A percentile compares a stretch with the other conserved stretches of the same genome.
Evolutionary conservation across 805 yeast species (phyloP).

Genomic region (Zygosaccharomyces gambellarensis): DNA sequence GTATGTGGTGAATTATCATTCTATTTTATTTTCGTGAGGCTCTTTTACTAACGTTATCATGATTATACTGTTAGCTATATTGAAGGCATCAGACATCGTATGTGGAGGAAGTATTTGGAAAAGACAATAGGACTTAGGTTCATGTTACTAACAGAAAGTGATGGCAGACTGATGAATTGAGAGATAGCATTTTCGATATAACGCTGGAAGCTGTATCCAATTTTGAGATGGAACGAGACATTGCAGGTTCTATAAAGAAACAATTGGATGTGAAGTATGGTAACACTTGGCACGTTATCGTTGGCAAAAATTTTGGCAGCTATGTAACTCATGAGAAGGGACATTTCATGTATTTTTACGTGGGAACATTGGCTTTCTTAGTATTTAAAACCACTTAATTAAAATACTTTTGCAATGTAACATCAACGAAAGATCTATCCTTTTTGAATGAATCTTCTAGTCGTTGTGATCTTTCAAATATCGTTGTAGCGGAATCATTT

Average conservation of each 20-base stretch:
- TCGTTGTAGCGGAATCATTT: background rate
- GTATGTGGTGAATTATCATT: conserved; percentile 2
- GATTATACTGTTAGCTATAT: conserved; percentile 16
- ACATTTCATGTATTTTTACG: conserved; percentile 62
- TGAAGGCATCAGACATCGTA: conserved; percentile 35
- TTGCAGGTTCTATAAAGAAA: conserved; percentile 62
- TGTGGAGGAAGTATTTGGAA: conserved; percentile 9
- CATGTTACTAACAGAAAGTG: conserved; percentile 4
- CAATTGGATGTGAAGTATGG: conserved; percentile 59
- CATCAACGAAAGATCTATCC: background rate
- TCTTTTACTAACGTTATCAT: conserved; percentile 5
- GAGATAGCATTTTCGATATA: conserved; percentile 25
- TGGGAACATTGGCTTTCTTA: conserved; percentile 63
- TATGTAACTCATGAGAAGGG: conserved; percentile 79
- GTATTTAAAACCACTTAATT: conserved; percentile 60
- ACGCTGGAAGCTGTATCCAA: conserved; percentile 23
- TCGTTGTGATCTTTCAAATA: background rate
- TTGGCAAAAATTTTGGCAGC: conserved; percentile 74
- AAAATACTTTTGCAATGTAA: conserved; percentile 2
- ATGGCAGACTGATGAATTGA: conserved; percentile 28
- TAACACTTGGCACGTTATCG: conserved; percentile 76
- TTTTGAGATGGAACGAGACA: conserved; percentile 39
- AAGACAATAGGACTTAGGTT: background rate
- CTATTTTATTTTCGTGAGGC: background rate
- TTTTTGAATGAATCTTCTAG: background rate